Base-by-base conservation (phyloP, 2,329 filamentous ascomycete genomes). In the Pyrenochaeta sp. region DNA sequence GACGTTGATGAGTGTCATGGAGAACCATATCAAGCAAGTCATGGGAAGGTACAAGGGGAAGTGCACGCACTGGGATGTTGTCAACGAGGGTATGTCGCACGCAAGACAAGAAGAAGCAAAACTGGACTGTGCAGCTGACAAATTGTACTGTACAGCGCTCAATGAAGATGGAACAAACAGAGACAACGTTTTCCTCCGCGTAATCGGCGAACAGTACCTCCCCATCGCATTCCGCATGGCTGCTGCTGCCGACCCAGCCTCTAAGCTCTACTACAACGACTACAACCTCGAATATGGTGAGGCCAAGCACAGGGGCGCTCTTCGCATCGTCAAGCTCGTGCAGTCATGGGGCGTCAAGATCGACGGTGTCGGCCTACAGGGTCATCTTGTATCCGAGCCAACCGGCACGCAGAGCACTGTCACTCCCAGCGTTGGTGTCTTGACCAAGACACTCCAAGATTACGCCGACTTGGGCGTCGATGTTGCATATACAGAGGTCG, bases 221-320 rank as follows among this genome's bases (percentile, higher is more conserved):
- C 76, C 80, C 7, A 78, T 87, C 40, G 82, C 86, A 7, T 88
- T 88, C 77, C 72, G 64, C 17, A 79, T 83, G 1, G 85, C 85
- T 2, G 79, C 79, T n/a, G 77, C 78, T 7, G 84, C 83, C 1
- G 85, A 87, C 61, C 82, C 85, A 1, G 64, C 74, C 17, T 79
- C 83, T 27, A 87, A 87, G 77, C 78, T 89, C 37, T 86, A 83
- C 69, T 84, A 84, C 75, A 86, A 86, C 67, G 83, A 86, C 71
- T 88, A 87, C 78, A 87, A 86, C 75, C 82, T 87, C 58, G 86
- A 88, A 71, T 78, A 74, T 11, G 77, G 79, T 11, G 79, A 81
- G 3, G 77, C 78, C 2, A 81, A 79, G 50, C 56, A 69, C 43
- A 58, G 51, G 32, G 71, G 69, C 9, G 70, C 71, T 3, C 60